These are phyloP conservation scores for Dimargaris verticillata DNA, from an alignment of 192 early-diverging fungal species.

Conservation along the genomic window DNA sequence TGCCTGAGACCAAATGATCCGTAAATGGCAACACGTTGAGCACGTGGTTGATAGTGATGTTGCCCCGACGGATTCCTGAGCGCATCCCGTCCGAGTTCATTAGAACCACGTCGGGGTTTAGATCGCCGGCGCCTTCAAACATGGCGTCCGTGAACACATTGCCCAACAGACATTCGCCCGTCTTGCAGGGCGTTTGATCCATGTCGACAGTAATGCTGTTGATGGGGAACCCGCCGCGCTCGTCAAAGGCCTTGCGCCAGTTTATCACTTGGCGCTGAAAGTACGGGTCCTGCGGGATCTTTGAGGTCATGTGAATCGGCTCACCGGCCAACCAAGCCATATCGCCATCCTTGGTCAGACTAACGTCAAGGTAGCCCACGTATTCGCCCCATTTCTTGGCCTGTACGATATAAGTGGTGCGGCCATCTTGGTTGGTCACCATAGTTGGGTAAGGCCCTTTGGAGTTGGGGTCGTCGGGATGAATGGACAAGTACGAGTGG, in stretches of 20 bases:
- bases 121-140: slow-evolving; percentile 18
- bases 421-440: slow-evolving; percentile 41
- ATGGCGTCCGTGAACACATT: slow-evolving; percentile 50
- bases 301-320: slow-evolving; percentile 37
- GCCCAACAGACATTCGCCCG: slow-evolving; percentile 40
- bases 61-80: slow-evolving; percentile 28
- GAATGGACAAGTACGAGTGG: slow-evolving; percentile 42
- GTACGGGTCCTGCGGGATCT: slow-evolving; percentile 26
- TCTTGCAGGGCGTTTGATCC: slow-evolving; percentile 21
- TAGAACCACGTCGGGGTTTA: slow-evolving; percentile 28
- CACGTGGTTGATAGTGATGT: slow-evolving; percentile 38
- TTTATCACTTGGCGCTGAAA: slow-evolving; percentile 23
- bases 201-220: slow-evolving; percentile 26
- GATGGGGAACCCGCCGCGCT: slow-evolving; percentile 24
- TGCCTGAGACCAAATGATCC: slow-evolving; percentile 30
- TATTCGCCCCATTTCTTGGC: slow-evolving; percentile 45
- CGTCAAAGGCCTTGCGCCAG: slow-evolving; percentile 30
- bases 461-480: slow-evolving; percentile 23
- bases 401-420: slow-evolving; percentile 51
- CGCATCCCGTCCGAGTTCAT: slow-evolving; percentile 50
- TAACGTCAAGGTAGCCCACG: slow-evolving; percentile 41
- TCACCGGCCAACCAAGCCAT: slow-evolving; percentile 36
- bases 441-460: slow-evolving; percentile 54
- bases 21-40: slow-evolving; percentile 45
- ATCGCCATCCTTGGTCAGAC: slow-evolving; percentile 35